Evolutionary conservation across 768 basidiomycete genomes (phyloP).

Genomic region (Hygrocybe punicea): DNA sequence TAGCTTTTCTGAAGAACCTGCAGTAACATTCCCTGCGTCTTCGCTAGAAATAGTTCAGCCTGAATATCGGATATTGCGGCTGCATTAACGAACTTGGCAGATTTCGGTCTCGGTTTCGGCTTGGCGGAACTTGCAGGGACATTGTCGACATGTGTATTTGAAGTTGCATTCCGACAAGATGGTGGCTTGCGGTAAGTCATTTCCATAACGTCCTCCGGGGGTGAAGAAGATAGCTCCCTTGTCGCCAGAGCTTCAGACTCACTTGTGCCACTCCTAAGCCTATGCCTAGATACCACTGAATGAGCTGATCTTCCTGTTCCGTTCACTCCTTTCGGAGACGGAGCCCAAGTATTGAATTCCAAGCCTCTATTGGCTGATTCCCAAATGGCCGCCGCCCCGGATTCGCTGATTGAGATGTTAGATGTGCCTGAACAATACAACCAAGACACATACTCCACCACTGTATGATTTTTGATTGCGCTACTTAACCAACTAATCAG

Average conservation of each 20-base stretch:
- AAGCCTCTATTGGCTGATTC: not conserved
- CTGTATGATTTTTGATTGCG: not conserved
- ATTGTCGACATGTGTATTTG: not conserved
- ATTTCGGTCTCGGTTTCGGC: not conserved
- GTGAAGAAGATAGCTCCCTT: not conserved
- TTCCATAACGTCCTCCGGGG: not conserved
- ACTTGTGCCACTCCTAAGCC: too few species aligned
- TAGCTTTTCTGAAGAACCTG: slow-evolving; percentile 10
- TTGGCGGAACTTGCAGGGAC: not conserved
- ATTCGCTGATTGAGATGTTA: not conserved
- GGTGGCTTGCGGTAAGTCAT: not conserved
- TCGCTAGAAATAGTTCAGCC: not conserved
- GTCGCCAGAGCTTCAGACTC: not conserved
- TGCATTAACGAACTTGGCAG: not conserved
- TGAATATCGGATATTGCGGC: not conserved
- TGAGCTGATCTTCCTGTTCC: not conserved
- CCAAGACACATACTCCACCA: not conserved
- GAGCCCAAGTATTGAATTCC: not conserved
- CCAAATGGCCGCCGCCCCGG: not conserved
- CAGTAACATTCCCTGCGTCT: slow-evolving; percentile 3
- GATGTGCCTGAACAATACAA: too few species aligned
- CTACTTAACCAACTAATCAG: not conserved
- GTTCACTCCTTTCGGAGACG: not conserved
- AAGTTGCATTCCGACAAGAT: not conserved
- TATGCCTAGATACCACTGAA: too few species aligned